Percentiles rank a stretch among this genome's conserved stretches.
Conservation (phyloP, 768 basidiomycete species). For the Tulasnella sp. region DNA sequence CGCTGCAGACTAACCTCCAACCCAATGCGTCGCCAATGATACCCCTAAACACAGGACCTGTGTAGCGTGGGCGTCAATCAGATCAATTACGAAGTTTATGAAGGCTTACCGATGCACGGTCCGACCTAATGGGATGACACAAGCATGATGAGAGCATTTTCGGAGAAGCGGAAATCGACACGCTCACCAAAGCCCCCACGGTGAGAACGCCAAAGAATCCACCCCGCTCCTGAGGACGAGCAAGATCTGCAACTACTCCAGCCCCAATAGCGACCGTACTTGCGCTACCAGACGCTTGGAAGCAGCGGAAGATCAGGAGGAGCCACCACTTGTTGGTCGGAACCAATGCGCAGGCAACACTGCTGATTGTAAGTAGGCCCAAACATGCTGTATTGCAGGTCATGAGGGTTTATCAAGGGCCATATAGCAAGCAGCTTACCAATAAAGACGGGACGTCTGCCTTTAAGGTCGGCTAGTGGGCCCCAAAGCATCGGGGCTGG, state of each 20-base stretch:
- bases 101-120: slow-evolving; percentile 34
- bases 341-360: slow-evolving; percentile 51
- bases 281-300: slow-evolving; percentile 73
- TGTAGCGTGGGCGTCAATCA: neutral
- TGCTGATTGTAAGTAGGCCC: slow-evolving; percentile 53
- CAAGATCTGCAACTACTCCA: slow-evolving; percentile 73
- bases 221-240: slow-evolving; percentile 65
- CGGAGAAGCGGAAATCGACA: neutral
- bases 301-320: slow-evolving; percentile 65
- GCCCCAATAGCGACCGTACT: slow-evolving; percentile 71
- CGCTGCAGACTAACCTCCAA: neutral
- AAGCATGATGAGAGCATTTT: neutral
- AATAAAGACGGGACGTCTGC: slow-evolving; percentile 21
- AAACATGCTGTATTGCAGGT: slow-evolving; percentile 48
- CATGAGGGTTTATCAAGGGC: neutral
- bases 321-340: slow-evolving; percentile 65
- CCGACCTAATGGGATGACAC: slow-evolving; percentile 49
- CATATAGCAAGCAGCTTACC: neutral
- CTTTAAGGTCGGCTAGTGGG: slow-evolving; percentile 23
- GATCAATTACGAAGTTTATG: neutral
- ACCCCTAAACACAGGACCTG: neutral
- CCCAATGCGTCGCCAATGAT: neutral
- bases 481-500: slow-evolving; percentile 31
- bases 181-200: neutral
- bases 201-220: slow-evolving; percentile 52